phyloP scores from a whole-genome alignment of 805 yeast species.

The Candida khao-thaluensis region DNA sequence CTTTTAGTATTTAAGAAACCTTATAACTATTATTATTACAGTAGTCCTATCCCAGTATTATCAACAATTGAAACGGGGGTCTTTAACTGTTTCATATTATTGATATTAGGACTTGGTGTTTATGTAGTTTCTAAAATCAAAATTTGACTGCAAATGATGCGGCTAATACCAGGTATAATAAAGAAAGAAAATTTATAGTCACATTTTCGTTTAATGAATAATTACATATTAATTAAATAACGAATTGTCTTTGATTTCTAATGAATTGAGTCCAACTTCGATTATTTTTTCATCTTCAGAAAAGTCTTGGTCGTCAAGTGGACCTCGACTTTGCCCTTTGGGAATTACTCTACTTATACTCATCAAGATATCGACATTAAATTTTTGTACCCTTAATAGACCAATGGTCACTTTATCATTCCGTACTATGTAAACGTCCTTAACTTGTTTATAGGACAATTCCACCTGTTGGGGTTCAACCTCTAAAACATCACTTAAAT shows the following conservation, averaged over 20 bases:
- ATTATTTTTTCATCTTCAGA: conserved; percentile 7
- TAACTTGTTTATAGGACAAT: background rate
- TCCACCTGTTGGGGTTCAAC: conserved; percentile 12
- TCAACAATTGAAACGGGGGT: conserved; percentile 22
- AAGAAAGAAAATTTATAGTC: no score
- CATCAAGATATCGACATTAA: conserved; percentile 47
- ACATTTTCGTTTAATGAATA: no score
- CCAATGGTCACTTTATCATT: background rate
- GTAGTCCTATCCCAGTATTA: conserved; percentile 29
- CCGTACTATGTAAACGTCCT: background rate
- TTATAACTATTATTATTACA: conserved; percentile 22
- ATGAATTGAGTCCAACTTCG: conserved; percentile 7
- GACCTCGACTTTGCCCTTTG: background rate
- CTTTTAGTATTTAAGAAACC: conserved; percentile 3
- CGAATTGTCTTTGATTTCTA: conserved; percentile 47
- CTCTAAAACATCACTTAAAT: conserved; percentile 54
- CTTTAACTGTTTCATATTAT: conserved; percentile 20
- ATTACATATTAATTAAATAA: conserved; percentile 36
- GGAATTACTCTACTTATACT: conserved; percentile 5
- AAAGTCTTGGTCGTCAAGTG: conserved; percentile 1
- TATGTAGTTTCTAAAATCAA: background rate
- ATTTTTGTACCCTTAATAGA: conserved; percentile 50
- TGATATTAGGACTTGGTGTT: conserved; percentile 6
- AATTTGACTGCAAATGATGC: background rate
- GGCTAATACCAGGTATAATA: background rate